Evolutionary conservation across 2,329 filamentous ascomycete species (phyloP).

Genomic region (Pseudogymnoascus pannorum): DNA sequence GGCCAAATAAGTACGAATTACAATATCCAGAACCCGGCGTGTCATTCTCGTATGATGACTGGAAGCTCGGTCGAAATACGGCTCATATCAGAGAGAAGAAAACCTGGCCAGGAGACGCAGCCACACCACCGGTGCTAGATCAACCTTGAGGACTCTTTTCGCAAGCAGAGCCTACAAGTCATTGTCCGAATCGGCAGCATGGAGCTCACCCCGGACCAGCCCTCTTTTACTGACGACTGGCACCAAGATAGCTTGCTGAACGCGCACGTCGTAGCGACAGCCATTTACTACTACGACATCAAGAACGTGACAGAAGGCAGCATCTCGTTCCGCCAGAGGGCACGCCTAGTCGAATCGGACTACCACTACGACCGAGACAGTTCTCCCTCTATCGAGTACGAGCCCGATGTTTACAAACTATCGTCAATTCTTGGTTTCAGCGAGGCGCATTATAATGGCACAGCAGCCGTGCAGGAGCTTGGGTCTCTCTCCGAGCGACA

Average conservation of each 20-base stretch:
- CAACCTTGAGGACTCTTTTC: background rate
- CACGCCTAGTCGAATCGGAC: background rate
- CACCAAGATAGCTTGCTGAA: background rate
- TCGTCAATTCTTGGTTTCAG: background rate
- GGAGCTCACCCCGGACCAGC: background rate
- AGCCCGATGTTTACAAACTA: background rate
- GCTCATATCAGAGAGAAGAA: background rate
- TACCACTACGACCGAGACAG: background rate
- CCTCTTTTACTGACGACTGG: background rate
- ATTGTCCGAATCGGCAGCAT: background rate
- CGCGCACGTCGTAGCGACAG: background rate
- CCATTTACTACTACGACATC: background rate
- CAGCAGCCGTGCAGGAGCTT: background rate
- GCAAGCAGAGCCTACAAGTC: background rate
- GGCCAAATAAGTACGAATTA: background rate
- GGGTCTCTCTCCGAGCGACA: background rate
- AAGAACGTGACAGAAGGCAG: background rate
- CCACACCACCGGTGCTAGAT: background rate
- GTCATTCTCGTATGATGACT: constrained; percentile 8
- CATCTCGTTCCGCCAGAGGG: background rate
- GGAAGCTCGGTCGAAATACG: background rate
- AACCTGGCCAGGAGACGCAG: background rate
- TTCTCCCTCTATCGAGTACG: background rate
- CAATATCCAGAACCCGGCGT: background rate
- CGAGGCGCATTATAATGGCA: background rate